A percentile compares a stretch with the other conserved stretches of the same genome.
Evolutionary conservation across 495 filamentous ascomycete species (phyloP).

Genomic region (Penicillium flavigenum): DNA sequence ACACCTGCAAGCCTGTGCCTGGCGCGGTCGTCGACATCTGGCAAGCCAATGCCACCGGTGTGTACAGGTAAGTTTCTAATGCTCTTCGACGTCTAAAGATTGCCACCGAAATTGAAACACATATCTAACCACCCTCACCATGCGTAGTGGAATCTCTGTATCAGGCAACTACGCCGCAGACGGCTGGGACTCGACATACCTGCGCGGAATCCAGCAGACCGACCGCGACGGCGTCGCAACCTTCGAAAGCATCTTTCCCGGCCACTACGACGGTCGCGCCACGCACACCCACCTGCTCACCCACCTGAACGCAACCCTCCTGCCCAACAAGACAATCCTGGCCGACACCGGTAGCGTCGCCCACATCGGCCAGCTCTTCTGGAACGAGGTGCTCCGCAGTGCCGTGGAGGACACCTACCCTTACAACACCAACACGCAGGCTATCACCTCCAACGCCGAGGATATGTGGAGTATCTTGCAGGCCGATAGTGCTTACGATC

Average conservation of each 20-base stretch:
- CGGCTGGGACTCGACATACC: conserved; percentile 48
- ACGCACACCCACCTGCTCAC: conserved; percentile 57
- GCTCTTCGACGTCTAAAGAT: not conserved
- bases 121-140: not conserved
- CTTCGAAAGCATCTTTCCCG: conserved; percentile 59
- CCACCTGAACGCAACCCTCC: conserved; percentile 46
- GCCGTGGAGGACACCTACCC: conserved; percentile 55
- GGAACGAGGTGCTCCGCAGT: conserved; percentile 55
- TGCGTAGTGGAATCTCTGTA: conserved; percentile 32
- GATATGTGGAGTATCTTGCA: conserved; percentile 39
- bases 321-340: conserved; percentile 50
- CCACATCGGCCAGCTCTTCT: conserved; percentile 59
- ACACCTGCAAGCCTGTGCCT: conserved; percentile 34
- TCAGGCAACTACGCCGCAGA: conserved; percentile 37
- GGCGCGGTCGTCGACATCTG: conserved; percentile 39
- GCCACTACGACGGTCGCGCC: conserved; percentile 59
- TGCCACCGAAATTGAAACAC: not conserved
- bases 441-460: conserved; percentile 48
- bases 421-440: conserved; percentile 57
- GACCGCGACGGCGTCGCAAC: conserved; percentile 55
- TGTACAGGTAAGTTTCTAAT: conserved; percentile 45
- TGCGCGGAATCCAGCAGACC: conserved; percentile 54
- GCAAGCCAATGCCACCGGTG: conserved; percentile 51
- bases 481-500: conserved; percentile 35
- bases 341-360: conserved; percentile 40